phyloP scores from a whole-genome alignment of 495 filamentous ascomycete species.

The Talaromyces borbonicus region DNA sequence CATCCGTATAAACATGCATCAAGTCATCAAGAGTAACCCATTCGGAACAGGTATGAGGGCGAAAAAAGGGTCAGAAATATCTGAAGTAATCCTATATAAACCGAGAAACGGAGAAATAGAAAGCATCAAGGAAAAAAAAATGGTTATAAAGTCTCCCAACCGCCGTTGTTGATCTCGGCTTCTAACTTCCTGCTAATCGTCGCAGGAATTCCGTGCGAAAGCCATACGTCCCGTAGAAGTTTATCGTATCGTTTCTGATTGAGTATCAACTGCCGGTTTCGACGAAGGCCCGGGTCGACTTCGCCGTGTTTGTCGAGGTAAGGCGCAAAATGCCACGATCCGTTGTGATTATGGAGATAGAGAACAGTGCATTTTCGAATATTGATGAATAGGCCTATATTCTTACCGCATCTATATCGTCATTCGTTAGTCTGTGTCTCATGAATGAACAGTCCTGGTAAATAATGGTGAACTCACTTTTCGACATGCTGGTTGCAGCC shows the following conservation, averaged over 20 bases:
- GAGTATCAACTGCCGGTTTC: conserved; percentile 75
- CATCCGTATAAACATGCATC: conserved; percentile 1
- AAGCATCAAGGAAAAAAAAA: not conserved
- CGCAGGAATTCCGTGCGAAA: conserved; percentile 78
- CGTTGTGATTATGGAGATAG: conserved; percentile 71
- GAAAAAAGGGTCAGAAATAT: not conserved
- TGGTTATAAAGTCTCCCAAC: conserved; percentile 90
- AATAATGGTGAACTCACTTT: conserved; percentile 54
- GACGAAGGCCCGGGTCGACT: conserved; percentile 74
- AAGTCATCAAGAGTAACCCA: not conserved
- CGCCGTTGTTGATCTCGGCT: conserved; percentile 89
- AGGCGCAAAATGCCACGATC: conserved; percentile 76
- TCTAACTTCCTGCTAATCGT: conserved; percentile 83
- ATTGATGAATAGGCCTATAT: conserved; percentile 87
- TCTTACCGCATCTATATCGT: conserved; percentile 65
- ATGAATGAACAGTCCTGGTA: no score
- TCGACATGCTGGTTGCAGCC: conserved; percentile 83
- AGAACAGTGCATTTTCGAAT: conserved; percentile 89
- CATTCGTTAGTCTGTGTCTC: conserved; percentile 9
- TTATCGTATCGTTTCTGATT: conserved; percentile 90
- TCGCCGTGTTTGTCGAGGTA: conserved; percentile 96
- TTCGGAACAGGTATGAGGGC: not conserved
- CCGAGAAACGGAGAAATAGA: not conserved
- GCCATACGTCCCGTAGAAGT: conserved; percentile 76
- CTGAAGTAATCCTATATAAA: not conserved